phyloP scores from a whole-genome alignment of 148 eudicot species.

The Rheum nobile region DNA sequence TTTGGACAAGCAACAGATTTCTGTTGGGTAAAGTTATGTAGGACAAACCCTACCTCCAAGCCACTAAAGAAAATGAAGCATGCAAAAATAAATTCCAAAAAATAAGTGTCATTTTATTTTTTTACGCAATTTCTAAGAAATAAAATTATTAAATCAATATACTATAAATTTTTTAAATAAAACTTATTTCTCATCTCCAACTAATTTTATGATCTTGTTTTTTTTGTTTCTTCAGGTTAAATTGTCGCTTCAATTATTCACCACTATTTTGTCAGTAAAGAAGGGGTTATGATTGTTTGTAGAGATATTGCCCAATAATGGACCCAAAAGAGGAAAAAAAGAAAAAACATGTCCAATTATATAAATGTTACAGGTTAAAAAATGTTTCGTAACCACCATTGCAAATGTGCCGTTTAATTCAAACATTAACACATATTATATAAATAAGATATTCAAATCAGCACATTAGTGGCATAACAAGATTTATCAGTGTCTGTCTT shows the following conservation, averaged over 20 bases:
- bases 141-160: no score
- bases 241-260: not conserved
- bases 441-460: no score
- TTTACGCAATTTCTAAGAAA: no score
- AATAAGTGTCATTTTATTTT: no score
- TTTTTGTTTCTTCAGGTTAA: not conserved
- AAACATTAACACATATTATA: no score
- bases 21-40: not conserved
- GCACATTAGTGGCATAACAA: no score
- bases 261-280: not conserved
- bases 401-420: no score
- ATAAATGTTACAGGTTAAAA: no score
- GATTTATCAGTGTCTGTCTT: no score
- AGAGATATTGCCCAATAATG: not conserved
- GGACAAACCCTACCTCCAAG: not conserved
- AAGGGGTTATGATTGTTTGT: not conserved
- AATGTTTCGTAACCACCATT: no score
- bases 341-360: not conserved
- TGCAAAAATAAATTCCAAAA: no score
- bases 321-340: not conserved
- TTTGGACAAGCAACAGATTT: slow-evolving; percentile 5
- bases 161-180: no score
- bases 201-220: not conserved
- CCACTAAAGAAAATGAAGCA: not conserved
- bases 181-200: slow-evolving; percentile 2